Percentiles rank a stretch among this genome's conserved stretches.
These are phyloP conservation scores for Penicillium janthinellum DNA, from an alignment of 2,329 filamentous ascomycete genomes.

Conservation along the genomic window DNA sequence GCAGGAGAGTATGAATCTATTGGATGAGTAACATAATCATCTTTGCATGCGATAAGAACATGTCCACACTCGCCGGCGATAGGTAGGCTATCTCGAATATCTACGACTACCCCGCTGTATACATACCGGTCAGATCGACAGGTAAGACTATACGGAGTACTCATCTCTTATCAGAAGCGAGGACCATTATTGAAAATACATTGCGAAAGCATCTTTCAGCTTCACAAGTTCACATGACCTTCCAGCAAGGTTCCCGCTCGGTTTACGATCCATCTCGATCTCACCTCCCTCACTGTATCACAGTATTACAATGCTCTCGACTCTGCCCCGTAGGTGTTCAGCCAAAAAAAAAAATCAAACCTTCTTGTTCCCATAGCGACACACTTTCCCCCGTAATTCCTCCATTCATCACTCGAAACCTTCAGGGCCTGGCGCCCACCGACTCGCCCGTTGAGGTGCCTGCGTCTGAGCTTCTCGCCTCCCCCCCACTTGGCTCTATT, in stretches of 20 bases:
- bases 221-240: not conserved
- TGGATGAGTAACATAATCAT: not conserved
- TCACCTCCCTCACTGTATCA: not conserved
- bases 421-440: constrained; percentile 20
- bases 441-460: constrained; percentile 19
- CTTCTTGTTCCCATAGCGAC: not conserved
- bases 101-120: not conserved
- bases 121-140: not conserved
- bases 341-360: not conserved
- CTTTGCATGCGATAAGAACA: not conserved
- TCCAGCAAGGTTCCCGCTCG: not conserved
- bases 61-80: not conserved
- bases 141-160: too few relatives aligned
- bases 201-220: too few relatives aligned
- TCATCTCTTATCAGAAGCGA: not conserved
- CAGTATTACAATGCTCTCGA: not conserved
- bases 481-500: not conserved
- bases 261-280: not conserved
- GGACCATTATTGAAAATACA: too few relatives aligned
- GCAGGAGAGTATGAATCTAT: not conserved
- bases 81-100: not conserved
- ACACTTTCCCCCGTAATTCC: not conserved
- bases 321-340: not conserved
- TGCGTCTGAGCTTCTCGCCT: constrained; percentile 11
- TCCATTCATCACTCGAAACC: constrained; percentile 3